Evolutionary conservation across 495 filamentous ascomycete genomes (phyloP), one percentile per base, ranked within the genome.

Genomic region (Saxophila tyrrhenica): DNA sequence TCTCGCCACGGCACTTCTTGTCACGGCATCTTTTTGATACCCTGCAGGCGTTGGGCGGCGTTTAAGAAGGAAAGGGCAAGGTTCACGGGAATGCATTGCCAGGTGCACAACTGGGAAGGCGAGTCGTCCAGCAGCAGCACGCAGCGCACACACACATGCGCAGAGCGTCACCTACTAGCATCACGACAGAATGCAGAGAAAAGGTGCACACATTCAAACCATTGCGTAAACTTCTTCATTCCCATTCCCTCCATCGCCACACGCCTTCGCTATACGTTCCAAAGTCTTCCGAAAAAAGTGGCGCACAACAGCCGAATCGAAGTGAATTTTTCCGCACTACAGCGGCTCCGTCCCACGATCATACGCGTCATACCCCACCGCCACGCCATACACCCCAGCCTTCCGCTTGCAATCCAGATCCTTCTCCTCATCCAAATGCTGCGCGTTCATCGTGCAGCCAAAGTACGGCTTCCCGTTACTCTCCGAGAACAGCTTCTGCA

Each of bases 301-400:
- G 5, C 29, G 29, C n/a, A n/a, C n/a, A n/a, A n/a, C n/a, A n/a
- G n/a, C n/a, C n/a, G n/a, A n/a, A n/a, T n/a, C n/a, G n/a, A 43
- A 3, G 5, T 49, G 5, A 5, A 25, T 25, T 17, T 49, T 49
- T 17, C 32, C 47, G n/a, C 22, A 22, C 48, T 35, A 39, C 41
- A 44, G 17, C 19, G 19, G 15, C 41, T 17, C 41, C 7, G 41
- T 44, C 23, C 41, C 51, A 24, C 39, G 21, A 9, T 39, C 51
- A 47, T 32, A n/a, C 21, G 50, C 50, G 21, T 52, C 50, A 25
- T 39, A 43, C 16, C 50, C 50, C 11, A 52, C 50, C 29, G 50
- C 50, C 17, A 22, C 32, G 32, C 35, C 50, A 19, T 21, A 52
- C 2, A 42, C 21, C 3, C 50, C 50, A 8, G 20, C 38, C 19